Conservation (phyloP, 192 early-diverging fungal genomes). For the Backusella parvicylindrica region DNA sequence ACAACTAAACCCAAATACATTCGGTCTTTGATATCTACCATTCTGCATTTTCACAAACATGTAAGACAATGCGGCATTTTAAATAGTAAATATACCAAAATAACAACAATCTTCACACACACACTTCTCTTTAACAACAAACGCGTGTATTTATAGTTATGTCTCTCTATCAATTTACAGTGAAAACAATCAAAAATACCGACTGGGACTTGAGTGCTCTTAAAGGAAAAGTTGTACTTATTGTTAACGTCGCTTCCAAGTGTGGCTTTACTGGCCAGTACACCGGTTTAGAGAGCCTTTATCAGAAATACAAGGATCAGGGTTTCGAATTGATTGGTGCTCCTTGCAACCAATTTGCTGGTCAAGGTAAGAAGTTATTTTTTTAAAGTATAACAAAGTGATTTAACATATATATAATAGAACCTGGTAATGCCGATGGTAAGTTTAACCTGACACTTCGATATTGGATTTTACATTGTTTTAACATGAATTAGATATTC, state of each 20-base stretch:
- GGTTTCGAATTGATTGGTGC: constrained; percentile 88
- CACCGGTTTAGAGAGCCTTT: constrained; percentile 62
- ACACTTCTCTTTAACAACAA: background rate
- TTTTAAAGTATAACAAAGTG: background rate
- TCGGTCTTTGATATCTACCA: too few relatives aligned
- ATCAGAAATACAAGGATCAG: constrained; percentile 59
- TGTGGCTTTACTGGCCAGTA: constrained; percentile 88
- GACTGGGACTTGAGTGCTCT: constrained; percentile 26
- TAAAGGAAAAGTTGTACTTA: constrained; percentile 44
- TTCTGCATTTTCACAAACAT: too few relatives aligned
- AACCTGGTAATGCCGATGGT: constrained; percentile 50
- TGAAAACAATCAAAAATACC: constrained; percentile 19
- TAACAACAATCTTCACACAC: background rate
- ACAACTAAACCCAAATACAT: too few relatives aligned
- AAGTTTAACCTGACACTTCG: constrained; percentile 5
- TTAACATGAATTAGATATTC: constrained; percentile 34
- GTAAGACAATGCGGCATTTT: too few relatives aligned
- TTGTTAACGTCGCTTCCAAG: constrained; percentile 90
- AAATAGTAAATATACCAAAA: too few relatives aligned
- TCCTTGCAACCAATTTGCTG: constrained; percentile 87
- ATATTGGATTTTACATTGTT: background rate
- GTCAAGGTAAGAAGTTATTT: constrained; percentile 42
- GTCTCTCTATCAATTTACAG: constrained; percentile 24
- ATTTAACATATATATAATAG: constrained; percentile 3
- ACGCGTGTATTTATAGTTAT: background rate